Percentiles rank a stretch among this genome's conserved stretches.
Conservation (phyloP, 345 rosid species). For the Barbarea vulgaris region DNA sequence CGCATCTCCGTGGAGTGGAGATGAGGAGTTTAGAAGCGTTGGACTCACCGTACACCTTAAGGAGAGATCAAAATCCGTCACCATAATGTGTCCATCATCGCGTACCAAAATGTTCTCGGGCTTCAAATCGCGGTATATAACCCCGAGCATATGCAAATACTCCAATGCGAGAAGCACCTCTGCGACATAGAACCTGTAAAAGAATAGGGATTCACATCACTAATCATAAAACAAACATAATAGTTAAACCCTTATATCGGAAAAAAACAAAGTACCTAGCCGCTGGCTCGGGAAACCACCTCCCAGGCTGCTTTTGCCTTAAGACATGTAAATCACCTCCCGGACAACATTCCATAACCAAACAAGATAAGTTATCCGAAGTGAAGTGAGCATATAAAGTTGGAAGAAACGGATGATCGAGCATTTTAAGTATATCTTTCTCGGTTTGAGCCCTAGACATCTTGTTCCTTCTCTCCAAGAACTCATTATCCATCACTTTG, state of each 20-base stretch:
- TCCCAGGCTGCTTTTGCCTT: slow-evolving; percentile 85
- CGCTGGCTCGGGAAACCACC: slow-evolving; percentile 84
- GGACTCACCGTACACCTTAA: slow-evolving; percentile 86
- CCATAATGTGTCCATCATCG: slow-evolving; percentile 97
- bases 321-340: slow-evolving; percentile 97
- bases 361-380: slow-evolving; percentile 83
- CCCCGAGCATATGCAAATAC: slow-evolving; percentile 97
- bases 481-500: slow-evolving; percentile 96
- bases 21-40: slow-evolving; percentile 71
- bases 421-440: slow-evolving; percentile 83
- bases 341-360: slow-evolving; percentile 97
- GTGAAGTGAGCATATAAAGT: slow-evolving; percentile 85
- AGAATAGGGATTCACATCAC: background rate
- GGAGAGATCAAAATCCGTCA: slow-evolving; percentile 95
- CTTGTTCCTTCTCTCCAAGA: slow-evolving; percentile 86
- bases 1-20: slow-evolving; percentile 55
- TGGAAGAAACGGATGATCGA: slow-evolving; percentile 96
- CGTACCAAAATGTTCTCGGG: slow-evolving; percentile 96
- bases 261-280: slow-evolving; percentile 62
- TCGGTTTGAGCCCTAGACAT: slow-evolving; percentile 96
- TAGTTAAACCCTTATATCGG: background rate
- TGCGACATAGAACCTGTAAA: slow-evolving; percentile 83
- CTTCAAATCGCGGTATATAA: slow-evolving; percentile 87
- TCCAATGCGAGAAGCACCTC: slow-evolving; percentile 98
- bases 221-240: background rate